Base-by-base conservation (phyloP, 345 rosid genomes). In the Pistacia integerrima region DNA sequence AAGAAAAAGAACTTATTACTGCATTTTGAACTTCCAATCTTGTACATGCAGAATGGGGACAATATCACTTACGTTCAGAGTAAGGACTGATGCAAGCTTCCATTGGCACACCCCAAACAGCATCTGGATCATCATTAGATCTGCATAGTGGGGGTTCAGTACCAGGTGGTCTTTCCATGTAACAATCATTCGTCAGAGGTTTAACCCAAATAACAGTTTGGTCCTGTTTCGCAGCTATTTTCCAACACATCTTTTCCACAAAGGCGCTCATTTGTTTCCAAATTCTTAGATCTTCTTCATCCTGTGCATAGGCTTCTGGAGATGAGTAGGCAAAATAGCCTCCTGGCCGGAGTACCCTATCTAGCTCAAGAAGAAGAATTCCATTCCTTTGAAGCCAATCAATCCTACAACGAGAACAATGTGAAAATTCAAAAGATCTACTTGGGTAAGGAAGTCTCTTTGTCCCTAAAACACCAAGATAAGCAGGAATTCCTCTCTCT, bases 351-450 rank as follows among this genome's bases (percentile, higher is more conserved):
- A 84, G 87, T 75, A 84, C 12, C 64, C 85, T 79, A 72, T 84
- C 87, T n/a, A 82, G 73, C 75, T 84, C 87, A 51, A 84, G 85
- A 55, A 81, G 87, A 77, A 84, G 87, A 67, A 84, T 81, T 64
- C 87, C 87, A 44, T 79, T 73, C 69, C 87, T 81, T 51, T 84
- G 87, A 70, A 84, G 87, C 87, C 87, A 84, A 70, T 81, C 85
- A 57, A 84, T 84, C 66, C 87, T 76, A 68, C 85, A 82, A 28
- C 85, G 85, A 67, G 87, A 84, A 82, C 87, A 84, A 41, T 84
- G 87, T 22, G 87, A 79, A 67, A 84, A 74, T 35, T 84, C 87
- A 67, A 79, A 84, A 49, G 87, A 84, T 70, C 85, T 81, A 66
- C 87, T 81, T n/a, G 85, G 87, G 74, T 84, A 84, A 51, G 87